These are phyloP conservation scores for Vitis hybrid DNA, from an alignment of 177 flowering plant genomes.

Conservation along the genomic window DNA sequence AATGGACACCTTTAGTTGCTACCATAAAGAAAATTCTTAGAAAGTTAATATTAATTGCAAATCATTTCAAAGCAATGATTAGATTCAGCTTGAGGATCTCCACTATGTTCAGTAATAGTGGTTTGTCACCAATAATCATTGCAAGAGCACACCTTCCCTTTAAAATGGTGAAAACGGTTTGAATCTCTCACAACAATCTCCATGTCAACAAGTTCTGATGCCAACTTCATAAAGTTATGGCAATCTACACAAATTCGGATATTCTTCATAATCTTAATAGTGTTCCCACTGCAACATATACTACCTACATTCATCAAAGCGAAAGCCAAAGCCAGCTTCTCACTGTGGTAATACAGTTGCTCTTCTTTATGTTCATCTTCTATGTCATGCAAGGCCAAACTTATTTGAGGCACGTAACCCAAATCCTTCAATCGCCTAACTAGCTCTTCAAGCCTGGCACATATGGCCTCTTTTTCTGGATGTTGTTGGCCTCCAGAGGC, in stretches of 20 bases:
- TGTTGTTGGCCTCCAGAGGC: conserved; percentile 66
- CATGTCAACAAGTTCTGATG: conserved; percentile 40
- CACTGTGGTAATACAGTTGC: conserved; percentile 67
- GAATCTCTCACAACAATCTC: conserved; percentile 69
- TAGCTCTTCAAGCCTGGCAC: conserved; percentile 32
- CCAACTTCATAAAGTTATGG: conserved; percentile 67
- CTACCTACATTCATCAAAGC: conserved; percentile 39
- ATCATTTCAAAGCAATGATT: too few species aligned
- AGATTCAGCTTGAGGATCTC: too few species aligned
- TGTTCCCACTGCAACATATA: conserved; percentile 5
- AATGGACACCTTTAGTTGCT: too few species aligned
- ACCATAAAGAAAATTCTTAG: too few species aligned
- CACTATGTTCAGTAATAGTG: neutral
- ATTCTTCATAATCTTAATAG: conserved; percentile 59
- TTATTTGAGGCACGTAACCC: conserved; percentile 69
- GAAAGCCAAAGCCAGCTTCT: conserved; percentile 78
- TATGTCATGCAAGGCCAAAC: conserved; percentile 48
- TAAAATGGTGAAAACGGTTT: conserved; percentile 71
- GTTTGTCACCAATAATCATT: conserved; percentile 54
- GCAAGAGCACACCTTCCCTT: conserved; percentile 50
- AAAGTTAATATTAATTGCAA: too few species aligned
- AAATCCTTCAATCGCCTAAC: conserved; percentile 43
- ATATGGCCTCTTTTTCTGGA: conserved; percentile 40
- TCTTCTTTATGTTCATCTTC: conserved; percentile 73
- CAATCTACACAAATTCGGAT: conserved; percentile 73